Evolutionary conservation across 169 alveolate species (phyloP).

Genomic region (Plasmodium gonderi): DNA sequence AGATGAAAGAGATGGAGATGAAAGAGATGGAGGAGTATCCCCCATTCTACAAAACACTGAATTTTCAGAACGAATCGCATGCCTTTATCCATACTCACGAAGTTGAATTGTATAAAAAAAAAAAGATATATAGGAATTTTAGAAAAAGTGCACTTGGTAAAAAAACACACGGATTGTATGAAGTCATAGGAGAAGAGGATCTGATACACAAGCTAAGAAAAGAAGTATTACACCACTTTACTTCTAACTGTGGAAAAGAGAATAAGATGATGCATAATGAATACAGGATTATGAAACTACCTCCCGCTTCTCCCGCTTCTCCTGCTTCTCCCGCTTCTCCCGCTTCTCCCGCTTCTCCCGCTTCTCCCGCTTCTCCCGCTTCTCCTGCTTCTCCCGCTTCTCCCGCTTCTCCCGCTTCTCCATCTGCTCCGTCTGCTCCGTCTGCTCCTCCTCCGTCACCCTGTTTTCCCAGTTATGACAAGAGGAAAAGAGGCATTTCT

Average conservation of each 20-base stretch:
- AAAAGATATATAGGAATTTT: background rate
- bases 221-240: conserved; percentile 16
- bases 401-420: no score
- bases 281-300: no score
- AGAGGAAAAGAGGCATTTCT: background rate
- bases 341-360: no score
- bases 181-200: conserved; percentile 23
- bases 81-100: conserved; percentile 21
- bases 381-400: no score
- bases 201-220: background rate
- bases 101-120: conserved; percentile 42
- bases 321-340: no score
- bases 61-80: conserved; percentile 30
- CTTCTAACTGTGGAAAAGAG: background rate
- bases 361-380: no score
- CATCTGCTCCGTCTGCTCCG: no score
- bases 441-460: no score
- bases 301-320: no score
- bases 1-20: no score
- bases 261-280: background rate
- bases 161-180: background rate
- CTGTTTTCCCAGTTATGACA: no score
- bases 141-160: background rate
- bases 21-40: background rate
- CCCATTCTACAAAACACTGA: conserved; percentile 26